Conservation (phyloP, 345 rosid species). For the Litchi chinensis region DNA sequence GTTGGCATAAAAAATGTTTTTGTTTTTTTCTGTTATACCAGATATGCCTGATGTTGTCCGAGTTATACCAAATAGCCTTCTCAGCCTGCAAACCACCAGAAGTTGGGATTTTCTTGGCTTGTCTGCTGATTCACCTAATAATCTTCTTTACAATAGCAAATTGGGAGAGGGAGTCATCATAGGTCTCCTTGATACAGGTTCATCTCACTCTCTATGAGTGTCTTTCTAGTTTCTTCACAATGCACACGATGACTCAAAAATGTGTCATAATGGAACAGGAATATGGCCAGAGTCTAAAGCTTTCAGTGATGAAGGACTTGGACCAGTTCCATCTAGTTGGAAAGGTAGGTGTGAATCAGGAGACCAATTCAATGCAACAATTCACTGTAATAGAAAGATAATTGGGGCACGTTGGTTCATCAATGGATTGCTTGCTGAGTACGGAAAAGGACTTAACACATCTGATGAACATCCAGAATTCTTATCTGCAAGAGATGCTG, state of each 20-base stretch:
- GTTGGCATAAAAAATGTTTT: not conserved
- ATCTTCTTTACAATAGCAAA: conserved; percentile 22
- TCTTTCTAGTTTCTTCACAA: not conserved
- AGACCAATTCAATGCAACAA: conserved; percentile 35
- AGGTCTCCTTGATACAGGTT: conserved; percentile 40
- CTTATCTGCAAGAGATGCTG: conserved; percentile 49
- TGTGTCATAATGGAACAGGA: not conserved
- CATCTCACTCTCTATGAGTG: not conserved
- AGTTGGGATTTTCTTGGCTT: conserved; percentile 4
- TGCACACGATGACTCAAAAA: not conserved
- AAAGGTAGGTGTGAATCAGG: conserved; percentile 47
- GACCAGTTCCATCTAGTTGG: conserved; percentile 54
- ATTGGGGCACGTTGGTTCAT: conserved; percentile 58
- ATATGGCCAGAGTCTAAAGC: conserved; percentile 51
- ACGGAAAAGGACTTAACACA: conserved; percentile 39
- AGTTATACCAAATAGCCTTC: conserved; percentile 14
- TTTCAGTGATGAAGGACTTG: conserved; percentile 47
- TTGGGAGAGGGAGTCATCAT: conserved; percentile 37
- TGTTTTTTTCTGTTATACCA: not conserved
- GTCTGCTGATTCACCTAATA: not conserved
- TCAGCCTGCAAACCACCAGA: conserved; percentile 1
- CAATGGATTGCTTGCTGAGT: conserved; percentile 46
- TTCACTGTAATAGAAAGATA: conserved; percentile 47
- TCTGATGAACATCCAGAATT: conserved; percentile 28
- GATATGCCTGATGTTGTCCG: not conserved